Evolutionary conservation across 495 filamentous ascomycete genomes (phyloP), one percentile per base, ranked within the genome.

Genomic region (Aspergillus baeticus): DNA sequence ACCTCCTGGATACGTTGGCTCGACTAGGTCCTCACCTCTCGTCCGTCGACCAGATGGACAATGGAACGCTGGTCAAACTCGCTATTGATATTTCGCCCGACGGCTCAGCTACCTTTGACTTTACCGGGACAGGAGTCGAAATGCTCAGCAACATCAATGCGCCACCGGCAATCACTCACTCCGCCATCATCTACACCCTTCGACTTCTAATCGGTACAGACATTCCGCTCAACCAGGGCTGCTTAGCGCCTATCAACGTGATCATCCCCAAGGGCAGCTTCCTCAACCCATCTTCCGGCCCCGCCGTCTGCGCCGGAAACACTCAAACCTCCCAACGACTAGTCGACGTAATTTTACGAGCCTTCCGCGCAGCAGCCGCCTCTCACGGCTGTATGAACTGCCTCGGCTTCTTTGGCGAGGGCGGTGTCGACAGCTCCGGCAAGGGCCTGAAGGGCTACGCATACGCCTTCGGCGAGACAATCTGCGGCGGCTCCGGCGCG

Each of bases 211-310:
- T 97, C 55, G 84, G 79, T 0, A 83, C 92, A 63, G 91, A 96
- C 66, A 96, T 97, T 34, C 92, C 92, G 0, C 81, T 97, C 8
- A 97, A 97, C 73, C 92, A 97, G 73, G 92, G 92, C 59, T 97
- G 92, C 62, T 75, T 97, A 1, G 84, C 82, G 50, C 92, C 92
- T 3, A 87, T 97, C 64, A 77, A 81, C 37, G 84, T 96, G 55
- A 81, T 81, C 47, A 90, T 93, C 59, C 92, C 92, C 0, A 81
- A 83, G n/a, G 80, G 83, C 50, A 89, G 82, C 13, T 88, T 96
- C 57, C 81, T 96, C 10, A 87, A 83, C 2, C 92, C 92, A 2
- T 90, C 88, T 1, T 81, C 87, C 56, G 83, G 86, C 55, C 90
- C 92, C 2, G 92, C 92, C 0, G 92, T 89, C 34, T 90, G 90